phyloP scores from a whole-genome alignment of 495 filamentous ascomycete genomes.

The Aspergillus nidulans region DNA sequence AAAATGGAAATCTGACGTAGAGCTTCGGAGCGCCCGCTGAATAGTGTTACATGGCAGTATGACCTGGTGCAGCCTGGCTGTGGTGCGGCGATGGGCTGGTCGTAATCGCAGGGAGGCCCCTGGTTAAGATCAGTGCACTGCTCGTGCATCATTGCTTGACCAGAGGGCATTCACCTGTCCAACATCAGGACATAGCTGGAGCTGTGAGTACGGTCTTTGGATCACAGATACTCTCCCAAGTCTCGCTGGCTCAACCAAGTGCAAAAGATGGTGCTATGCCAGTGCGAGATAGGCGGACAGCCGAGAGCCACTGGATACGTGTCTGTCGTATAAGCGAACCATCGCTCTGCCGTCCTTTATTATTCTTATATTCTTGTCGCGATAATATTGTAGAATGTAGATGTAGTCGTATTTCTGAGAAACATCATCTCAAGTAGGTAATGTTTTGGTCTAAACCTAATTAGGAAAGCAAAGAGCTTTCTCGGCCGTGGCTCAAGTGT shows the following conservation, averaged over 20 bases:
- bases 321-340: too few species aligned
- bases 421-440: too few species aligned
- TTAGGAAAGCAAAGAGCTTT: slow-evolving; percentile 13
- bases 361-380: too few species aligned
- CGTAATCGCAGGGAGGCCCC: neutral
- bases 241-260: too few species aligned
- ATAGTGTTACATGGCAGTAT: neutral
- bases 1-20: neutral
- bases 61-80: neutral
- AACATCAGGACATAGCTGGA: neutral
- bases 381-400: too few species aligned
- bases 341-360: too few species aligned
- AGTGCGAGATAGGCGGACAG: neutral
- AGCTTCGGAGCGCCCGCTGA: neutral
- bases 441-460: slow-evolving; percentile 2
- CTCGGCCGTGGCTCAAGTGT: neutral
- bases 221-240: too few species aligned
- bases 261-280: neutral
- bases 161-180: neutral
- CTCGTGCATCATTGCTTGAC: neutral
- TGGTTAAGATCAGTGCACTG: neutral
- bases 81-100: neutral
- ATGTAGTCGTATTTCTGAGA: too few species aligned
- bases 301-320: neutral
- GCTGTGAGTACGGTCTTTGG: neutral